Evolutionary conservation across 805 yeast species (phyloP).

Genomic region (Candida loeiensis): DNA sequence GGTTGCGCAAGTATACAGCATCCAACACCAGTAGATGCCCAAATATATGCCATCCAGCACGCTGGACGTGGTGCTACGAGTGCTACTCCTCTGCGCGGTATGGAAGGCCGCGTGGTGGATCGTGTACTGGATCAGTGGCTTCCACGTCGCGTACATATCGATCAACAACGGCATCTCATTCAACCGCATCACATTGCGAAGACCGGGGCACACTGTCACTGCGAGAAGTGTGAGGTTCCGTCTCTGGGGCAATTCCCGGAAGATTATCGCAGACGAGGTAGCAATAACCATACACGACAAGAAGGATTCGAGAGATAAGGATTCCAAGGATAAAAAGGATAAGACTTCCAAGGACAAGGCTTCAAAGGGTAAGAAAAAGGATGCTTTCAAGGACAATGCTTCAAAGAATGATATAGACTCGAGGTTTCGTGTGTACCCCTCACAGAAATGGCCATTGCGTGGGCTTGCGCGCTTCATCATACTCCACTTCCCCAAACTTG

Average conservation of each 20-base stretch:
- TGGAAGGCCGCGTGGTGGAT: constrained; percentile 34
- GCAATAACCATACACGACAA: constrained; percentile 9
- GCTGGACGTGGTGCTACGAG: constrained; percentile 8
- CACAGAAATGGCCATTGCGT: constrained; percentile 9
- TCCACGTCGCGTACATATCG: constrained; percentile 30
- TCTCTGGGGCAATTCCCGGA: constrained; percentile 38
- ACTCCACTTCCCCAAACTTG: constrained; percentile 19
- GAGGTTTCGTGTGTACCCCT: constrained; percentile 16
- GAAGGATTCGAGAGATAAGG: not conserved
- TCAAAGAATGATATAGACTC: not conserved
- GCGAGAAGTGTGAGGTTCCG: constrained; percentile 27
- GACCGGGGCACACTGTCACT: constrained; percentile 12
- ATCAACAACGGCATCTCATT: constrained; percentile 39
- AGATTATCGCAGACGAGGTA: constrained; percentile 29
- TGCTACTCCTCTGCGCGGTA: constrained; percentile 9
- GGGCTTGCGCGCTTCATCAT: constrained; percentile 14
- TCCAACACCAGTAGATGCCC: too few species aligned
- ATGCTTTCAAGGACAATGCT: not conserved
- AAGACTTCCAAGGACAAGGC: not conserved
- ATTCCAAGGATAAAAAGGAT: not conserved
- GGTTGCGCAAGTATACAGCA: not conserved
- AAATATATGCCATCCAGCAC: not conserved
- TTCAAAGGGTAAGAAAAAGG: not conserved
- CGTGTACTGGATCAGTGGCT: constrained; percentile 28
- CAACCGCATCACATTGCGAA: constrained; percentile 24